Evolutionary conservation across 148 eudicot species (phyloP).

Genomic region (Chenopodium suecicum): DNA sequence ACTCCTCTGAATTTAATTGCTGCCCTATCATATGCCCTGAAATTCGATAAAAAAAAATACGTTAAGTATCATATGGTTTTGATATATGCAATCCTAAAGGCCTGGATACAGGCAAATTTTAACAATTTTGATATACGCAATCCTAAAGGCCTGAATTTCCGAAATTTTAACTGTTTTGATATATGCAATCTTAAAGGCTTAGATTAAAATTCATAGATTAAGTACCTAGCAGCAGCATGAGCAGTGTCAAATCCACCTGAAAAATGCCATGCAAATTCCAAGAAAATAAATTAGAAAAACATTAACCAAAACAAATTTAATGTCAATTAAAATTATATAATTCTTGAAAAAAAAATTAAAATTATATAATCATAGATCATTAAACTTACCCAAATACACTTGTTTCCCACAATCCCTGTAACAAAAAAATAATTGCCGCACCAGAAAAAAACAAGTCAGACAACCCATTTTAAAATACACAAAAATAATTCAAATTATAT

Average conservation of each 20-base stretch:
- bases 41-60: neutral
- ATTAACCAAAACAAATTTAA: neutral
- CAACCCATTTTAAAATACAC: neutral
- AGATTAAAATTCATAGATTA: neutral
- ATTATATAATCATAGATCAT: neutral
- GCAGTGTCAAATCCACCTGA: conserved; percentile 94
- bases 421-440: neutral
- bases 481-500: neutral
- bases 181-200: neutral
- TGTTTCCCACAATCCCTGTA: conserved; percentile 94
- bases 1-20: conserved; percentile 87
- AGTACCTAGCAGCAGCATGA: conserved; percentile 86
- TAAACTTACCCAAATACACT: conserved; percentile 70
- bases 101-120: no score
- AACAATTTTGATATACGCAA: no score
- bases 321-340: neutral
- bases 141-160: no score
- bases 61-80: no score
- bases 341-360: no score
- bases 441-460: conserved; percentile 4
- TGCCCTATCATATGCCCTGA: conserved; percentile 90
- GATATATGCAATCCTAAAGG: no score
- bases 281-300: neutral
- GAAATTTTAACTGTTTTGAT: no score
- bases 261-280: conserved; percentile 2